These are phyloP conservation scores for Brettanomyces bruxellensis DNA, from an alignment of 805 yeast species.

Conservation along the genomic window DNA sequence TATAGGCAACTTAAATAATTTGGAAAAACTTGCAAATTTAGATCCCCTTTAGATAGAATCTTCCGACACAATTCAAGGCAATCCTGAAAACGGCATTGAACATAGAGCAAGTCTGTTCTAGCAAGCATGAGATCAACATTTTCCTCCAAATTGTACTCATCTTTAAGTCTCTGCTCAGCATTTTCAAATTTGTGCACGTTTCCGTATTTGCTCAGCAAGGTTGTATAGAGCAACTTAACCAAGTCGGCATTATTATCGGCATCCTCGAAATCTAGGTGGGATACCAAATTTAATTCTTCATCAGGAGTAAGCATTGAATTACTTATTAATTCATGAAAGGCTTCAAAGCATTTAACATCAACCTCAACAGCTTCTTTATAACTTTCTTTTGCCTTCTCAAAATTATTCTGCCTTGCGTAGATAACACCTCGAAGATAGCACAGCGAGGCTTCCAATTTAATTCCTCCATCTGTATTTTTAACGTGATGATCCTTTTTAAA, in stretches of 20 bases:
- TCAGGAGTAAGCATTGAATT: conserved; percentile 70
- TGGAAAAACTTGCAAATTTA: conserved; percentile 65
- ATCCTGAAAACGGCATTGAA: conserved; percentile 70
- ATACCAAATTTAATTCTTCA: conserved; percentile 80
- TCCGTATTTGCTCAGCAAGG: conserved; percentile 65
- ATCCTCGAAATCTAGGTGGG: conserved; percentile 55
- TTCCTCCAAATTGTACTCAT: conserved; percentile 61
- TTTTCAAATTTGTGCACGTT: conserved; percentile 51
- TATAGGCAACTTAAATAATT: conserved; percentile 74
- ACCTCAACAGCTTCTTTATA: conserved; percentile 78
- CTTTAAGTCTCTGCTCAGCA: conserved; percentile 55
- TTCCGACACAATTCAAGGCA: conserved; percentile 69
- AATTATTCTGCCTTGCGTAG: conserved; percentile 73
- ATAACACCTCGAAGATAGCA: conserved; percentile 79
- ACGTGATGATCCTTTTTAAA: conserved; percentile 33
- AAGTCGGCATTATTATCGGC: conserved; percentile 76
- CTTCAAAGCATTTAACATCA: conserved; percentile 90
- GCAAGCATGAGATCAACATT: conserved; percentile 64
- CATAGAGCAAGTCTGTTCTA: conserved; percentile 59
- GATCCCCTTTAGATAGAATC: conserved; percentile 50
- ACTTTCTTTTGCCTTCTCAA: conserved; percentile 78
- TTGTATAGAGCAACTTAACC: conserved; percentile 65
- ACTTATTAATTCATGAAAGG: conserved; percentile 68
- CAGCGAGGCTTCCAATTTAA: conserved; percentile 79
- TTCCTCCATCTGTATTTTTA: conserved; percentile 66